phyloP scores from a whole-genome alignment of 2,329 filamentous ascomycete genomes.

The Botrytis sinoallii region DNA sequence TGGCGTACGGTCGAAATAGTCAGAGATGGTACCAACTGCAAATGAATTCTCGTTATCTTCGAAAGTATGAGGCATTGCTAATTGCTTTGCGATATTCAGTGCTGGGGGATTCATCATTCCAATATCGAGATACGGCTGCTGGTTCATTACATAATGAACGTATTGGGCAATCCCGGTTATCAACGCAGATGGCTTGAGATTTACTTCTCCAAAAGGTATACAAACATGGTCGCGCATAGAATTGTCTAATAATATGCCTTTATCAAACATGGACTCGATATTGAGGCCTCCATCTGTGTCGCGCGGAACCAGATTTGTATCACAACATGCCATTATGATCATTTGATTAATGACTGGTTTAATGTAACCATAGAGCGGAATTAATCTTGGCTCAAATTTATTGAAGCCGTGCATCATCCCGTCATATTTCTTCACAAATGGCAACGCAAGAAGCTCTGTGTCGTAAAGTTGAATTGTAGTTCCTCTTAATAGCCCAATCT shows the following conservation, averaged over 20 bases:
- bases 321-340: background rate
- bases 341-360: slow-evolving; percentile 6
- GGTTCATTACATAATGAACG: background rate
- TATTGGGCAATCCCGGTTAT: slow-evolving; percentile 7
- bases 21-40: background rate
- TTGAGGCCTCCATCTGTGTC: background rate
- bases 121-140: background rate
- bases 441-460: slow-evolving; percentile 6
- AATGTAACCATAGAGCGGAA: background rate
- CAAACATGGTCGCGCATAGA: background rate
- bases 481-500: slow-evolving; percentile 5
- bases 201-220: background rate
- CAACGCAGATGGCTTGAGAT: background rate
- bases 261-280: background rate
- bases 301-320: background rate
- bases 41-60: background rate
- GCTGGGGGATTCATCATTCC: background rate
- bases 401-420: background rate
- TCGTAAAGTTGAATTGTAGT: slow-evolving; percentile 4
- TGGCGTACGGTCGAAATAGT: background rate
- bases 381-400: background rate
- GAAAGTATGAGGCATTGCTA: background rate
- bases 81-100: background rate
- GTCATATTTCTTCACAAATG: background rate
- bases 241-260: background rate